Evolutionary conservation across 108 stramenopile species (phyloP), one percentile per base, ranked within the genome.

Genomic region (Cyclotella sp.): DNA sequence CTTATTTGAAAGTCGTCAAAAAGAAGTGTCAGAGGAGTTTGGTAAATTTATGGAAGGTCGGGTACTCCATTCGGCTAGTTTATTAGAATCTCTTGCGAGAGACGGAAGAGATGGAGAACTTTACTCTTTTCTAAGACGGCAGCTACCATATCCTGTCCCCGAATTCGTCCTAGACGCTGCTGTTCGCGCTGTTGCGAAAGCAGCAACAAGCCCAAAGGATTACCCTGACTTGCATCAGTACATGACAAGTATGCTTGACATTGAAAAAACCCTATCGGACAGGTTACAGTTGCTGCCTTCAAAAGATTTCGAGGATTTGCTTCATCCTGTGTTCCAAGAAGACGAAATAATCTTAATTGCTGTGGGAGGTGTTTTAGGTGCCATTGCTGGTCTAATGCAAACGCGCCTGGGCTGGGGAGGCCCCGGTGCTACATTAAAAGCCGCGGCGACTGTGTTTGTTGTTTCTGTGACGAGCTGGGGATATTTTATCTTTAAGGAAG

Each of bases 261-360:
- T 93, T 53, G 83, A 84, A 28, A 78, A 83, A 18, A 96, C 91
- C 2, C 90, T 98, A 29, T 64, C 90, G 24, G 74, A 79, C 28
- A 91, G 94, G 68, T 94, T 97, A 94, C 46, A 83, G 30, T 81
- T 76, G 34, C 67, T 98, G 63, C 79, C 93, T 22, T 73, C 95
- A 18, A 74, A 76, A 15, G 92, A 95, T 22, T 98, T 98, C 81
- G 98, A 98, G 71, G 93, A 97, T 51, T 73, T 93, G 13, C 67
- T 93, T 24, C 98, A 98, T 72, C 98, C 98, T 1, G 95, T 97
- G 0, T 98, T 98, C 74, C 92, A 98, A 83, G 97, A 98, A 72
- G 98, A 98, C 72, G 98, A 98, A 85, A 86, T 93, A 29, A 96
- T 95, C 45, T 82, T 98, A 24, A 96, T 98, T 70, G 69, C 88